Evolutionary conservation across 495 filamentous ascomycete genomes (phyloP).

Genomic region (Penicillium crystallinum): DNA sequence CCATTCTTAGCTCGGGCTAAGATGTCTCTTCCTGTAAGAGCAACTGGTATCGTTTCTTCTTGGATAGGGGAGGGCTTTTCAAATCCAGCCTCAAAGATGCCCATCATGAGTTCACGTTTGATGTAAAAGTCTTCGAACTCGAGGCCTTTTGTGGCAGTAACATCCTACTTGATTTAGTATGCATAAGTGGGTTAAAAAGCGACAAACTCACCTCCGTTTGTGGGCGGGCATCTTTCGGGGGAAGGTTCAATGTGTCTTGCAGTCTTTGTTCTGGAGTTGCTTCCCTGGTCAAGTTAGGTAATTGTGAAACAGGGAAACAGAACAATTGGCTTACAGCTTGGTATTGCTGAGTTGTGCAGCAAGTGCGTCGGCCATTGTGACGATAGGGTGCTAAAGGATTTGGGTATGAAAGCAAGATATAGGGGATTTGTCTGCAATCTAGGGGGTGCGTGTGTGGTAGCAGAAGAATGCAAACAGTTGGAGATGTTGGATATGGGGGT

Average conservation of each 20-base stretch:
- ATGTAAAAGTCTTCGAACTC: constrained; percentile 97
- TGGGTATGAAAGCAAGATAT: not conserved
- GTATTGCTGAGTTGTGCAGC: constrained; percentile 66
- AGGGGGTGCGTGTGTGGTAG: too few species aligned
- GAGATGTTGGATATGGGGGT: too few species aligned
- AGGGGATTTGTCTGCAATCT: too few species aligned
- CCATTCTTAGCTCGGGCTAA: constrained; percentile 97
- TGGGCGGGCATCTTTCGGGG: constrained; percentile 76
- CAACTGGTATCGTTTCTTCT: constrained; percentile 97
- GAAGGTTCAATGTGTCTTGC: constrained; percentile 73
- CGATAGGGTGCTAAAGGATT: constrained; percentile 1
- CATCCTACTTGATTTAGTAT: too few species aligned
- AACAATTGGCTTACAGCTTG: constrained; percentile 53
- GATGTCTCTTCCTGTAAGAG: constrained; percentile 90
- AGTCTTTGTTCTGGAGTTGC: constrained; percentile 58
- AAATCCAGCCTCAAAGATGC: constrained; percentile 97
- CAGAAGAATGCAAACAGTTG: too few species aligned
- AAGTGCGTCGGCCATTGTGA: constrained; percentile 55
- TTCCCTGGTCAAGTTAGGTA: constrained; percentile 39
- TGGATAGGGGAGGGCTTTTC: constrained; percentile 98
- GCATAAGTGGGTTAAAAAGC: too few species aligned
- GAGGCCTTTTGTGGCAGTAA: constrained; percentile 92
- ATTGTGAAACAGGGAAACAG: not conserved
- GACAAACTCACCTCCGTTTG: constrained; percentile 94
- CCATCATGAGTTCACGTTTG: constrained; percentile 93